A percentile compares a stretch with the other conserved stretches of the same genome.
Evolutionary conservation across 208 protist genomes (phyloP).

Genomic region (Polymyxa betae): DNA sequence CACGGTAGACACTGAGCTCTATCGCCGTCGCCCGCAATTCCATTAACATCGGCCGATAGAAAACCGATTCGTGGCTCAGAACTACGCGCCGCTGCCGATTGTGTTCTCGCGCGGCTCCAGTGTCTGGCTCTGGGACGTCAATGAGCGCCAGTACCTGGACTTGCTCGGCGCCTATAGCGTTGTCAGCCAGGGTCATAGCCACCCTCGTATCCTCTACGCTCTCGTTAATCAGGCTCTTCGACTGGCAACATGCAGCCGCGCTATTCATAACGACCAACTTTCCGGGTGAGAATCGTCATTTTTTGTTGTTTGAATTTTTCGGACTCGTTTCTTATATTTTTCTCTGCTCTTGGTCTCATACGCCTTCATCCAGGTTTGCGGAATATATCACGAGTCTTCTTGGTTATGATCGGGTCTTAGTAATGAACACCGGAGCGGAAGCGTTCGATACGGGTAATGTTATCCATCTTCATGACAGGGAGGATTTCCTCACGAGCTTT

Average conservation of each 20-base stretch:
- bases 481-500: background rate
- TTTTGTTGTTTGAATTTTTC: background rate
- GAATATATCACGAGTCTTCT: slow-evolving; percentile 64
- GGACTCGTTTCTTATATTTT: background rate
- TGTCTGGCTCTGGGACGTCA: slow-evolving; percentile 81
- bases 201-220: slow-evolving; percentile 82
- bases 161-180: slow-evolving; percentile 86
- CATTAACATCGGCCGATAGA: slow-evolving; percentile 67
- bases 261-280: slow-evolving; percentile 73
- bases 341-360: background rate
- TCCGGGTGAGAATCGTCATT: slow-evolving; percentile 48
- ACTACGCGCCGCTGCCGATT: slow-evolving; percentile 83
- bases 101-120: slow-evolving; percentile 77
- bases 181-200: slow-evolving; percentile 88
- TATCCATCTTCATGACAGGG: background rate
- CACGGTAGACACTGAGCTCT: no score
- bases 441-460: background rate
- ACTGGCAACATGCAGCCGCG: slow-evolving; percentile 67
- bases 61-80: slow-evolving; percentile 73
- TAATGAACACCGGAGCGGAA: slow-evolving; percentile 89
- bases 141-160: slow-evolving; percentile 84
- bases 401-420: slow-evolving; percentile 80
- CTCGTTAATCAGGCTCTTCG: slow-evolving; percentile 74
- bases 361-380: slow-evolving; percentile 57
- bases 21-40: no score